phyloP scores from a whole-genome alignment of 1,284 basidiomycete genomes.

The Rhizoctonia solani region DNA sequence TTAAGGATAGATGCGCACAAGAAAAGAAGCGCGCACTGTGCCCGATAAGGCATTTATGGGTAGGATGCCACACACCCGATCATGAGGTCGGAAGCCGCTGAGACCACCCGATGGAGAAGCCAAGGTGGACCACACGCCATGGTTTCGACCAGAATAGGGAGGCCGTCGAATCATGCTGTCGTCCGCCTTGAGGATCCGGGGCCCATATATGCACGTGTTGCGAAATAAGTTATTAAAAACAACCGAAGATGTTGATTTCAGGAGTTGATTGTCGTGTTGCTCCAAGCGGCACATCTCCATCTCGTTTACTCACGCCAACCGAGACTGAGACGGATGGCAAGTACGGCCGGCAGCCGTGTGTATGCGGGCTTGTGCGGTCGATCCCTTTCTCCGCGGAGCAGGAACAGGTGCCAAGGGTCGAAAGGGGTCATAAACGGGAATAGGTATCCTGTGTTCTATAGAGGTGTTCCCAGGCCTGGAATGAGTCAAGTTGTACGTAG shows the following conservation, averaged over 20 bases:
- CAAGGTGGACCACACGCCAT: no score
- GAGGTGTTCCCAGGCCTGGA: neutral
- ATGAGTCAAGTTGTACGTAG: slow-evolving; percentile 23
- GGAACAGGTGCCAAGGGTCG: neutral
- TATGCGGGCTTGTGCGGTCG: no score
- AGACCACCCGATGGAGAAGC: neutral
- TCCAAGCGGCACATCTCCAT: slow-evolving; percentile 9
- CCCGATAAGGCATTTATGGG: slow-evolving; percentile 18
- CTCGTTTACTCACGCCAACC: slow-evolving; percentile 28
- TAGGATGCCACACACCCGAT: slow-evolving; percentile 14
- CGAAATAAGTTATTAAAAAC: neutral
- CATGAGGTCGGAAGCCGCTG: slow-evolving; percentile 12
- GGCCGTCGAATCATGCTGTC: no score
- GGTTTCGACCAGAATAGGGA: neutral
- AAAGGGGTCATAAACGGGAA: no score
- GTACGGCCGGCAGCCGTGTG: slow-evolving; percentile 4
- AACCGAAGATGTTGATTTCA: slow-evolving; percentile 6
- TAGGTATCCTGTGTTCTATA: neutral
- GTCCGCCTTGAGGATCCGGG: neutral
- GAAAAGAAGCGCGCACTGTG: slow-evolving; percentile 27
- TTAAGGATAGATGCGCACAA: no score
- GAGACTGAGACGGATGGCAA: slow-evolving; percentile 20
- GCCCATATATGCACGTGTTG: neutral
- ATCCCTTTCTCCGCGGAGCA: slow-evolving; percentile 2
- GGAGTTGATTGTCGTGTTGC: slow-evolving; percentile 6